Evolutionary conservation across 225 moss, liverwort and hornwort species (phyloP).

Genomic region (Marchantia polymorpha): DNA sequence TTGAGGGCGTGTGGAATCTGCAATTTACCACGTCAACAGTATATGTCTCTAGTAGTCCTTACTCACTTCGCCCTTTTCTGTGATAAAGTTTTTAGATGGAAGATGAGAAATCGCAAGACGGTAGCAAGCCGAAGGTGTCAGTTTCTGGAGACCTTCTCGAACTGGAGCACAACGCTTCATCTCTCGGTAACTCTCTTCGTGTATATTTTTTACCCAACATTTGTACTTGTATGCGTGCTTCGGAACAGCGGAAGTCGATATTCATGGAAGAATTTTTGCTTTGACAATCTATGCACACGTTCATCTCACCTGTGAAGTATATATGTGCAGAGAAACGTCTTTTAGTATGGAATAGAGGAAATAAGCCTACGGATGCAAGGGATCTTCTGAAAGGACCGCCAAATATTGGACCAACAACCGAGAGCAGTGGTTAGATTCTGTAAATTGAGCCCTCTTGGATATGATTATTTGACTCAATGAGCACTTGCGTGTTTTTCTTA

Average conservation of each 20-base stretch:
- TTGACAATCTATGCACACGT: no score
- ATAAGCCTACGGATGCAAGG: neutral
- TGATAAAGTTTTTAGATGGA: neutral
- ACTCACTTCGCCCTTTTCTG: neutral
- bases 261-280: no score
- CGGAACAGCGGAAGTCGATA: no score
- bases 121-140: neutral
- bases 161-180: constrained; percentile 23
- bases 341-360: constrained; percentile 25
- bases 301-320: neutral
- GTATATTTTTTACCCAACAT: neutral
- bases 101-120: neutral
- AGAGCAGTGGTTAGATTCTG: constrained; percentile 23
- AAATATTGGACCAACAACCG: constrained; percentile 10
- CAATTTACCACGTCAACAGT: no score
- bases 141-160: constrained; percentile 34
- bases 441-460: neutral
- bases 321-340: constrained; percentile 31
- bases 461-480: neutral
- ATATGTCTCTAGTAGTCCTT: no score
- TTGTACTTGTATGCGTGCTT: neutral
- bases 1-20: no score
- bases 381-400: constrained; percentile 13
- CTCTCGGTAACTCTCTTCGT: constrained; percentile 14
- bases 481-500: neutral